Conservation (phyloP, 768 basidiomycete species). For the Dictyophora rubrovolvata region DNA sequence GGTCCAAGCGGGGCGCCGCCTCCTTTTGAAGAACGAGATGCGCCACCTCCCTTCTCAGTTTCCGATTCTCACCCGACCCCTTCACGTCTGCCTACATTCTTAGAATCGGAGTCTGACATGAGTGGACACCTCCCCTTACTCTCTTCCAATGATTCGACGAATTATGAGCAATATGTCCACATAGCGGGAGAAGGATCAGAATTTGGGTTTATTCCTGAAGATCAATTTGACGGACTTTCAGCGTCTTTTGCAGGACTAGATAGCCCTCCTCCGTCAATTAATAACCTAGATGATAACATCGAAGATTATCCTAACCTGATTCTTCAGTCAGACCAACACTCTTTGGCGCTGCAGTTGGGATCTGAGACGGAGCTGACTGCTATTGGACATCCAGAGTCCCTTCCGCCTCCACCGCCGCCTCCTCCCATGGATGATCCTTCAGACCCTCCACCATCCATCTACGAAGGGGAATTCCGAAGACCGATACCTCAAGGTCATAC, state of each 20-base stretch:
- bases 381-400: slow-evolving; percentile 23
- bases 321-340: slow-evolving; percentile 39
- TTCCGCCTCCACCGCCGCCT: slow-evolving; percentile 67
- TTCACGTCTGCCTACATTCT: slow-evolving; percentile 55
- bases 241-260: slow-evolving; percentile 52
- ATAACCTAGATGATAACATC: slow-evolving; percentile 59
- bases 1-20: slow-evolving; percentile 73
- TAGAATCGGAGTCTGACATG: slow-evolving; percentile 71
- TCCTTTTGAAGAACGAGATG: slow-evolving; percentile 76
- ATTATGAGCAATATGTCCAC: slow-evolving; percentile 21
- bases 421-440: slow-evolving; percentile 79
- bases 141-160: slow-evolving; percentile 27
- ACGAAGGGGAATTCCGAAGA: slow-evolving; percentile 39
- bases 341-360: slow-evolving; percentile 45
- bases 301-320: slow-evolving; percentile 49
- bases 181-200: slow-evolving; percentile 67
- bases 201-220: slow-evolving; percentile 61
- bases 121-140: slow-evolving; percentile 40
- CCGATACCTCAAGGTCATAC: neutral
- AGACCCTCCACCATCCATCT: slow-evolving; percentile 82
- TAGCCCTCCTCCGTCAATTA: slow-evolving; percentile 68
- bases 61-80: slow-evolving; percentile 35
- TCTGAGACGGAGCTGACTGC: slow-evolving; percentile 13
- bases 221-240: slow-evolving; percentile 77
- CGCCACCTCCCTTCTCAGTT: slow-evolving; percentile 57